A percentile compares a stretch with the other conserved stretches of the same genome.
phyloP scores from a whole-genome alignment of 2,329 filamentous ascomycete species.

The Fusarium mexicanum region DNA sequence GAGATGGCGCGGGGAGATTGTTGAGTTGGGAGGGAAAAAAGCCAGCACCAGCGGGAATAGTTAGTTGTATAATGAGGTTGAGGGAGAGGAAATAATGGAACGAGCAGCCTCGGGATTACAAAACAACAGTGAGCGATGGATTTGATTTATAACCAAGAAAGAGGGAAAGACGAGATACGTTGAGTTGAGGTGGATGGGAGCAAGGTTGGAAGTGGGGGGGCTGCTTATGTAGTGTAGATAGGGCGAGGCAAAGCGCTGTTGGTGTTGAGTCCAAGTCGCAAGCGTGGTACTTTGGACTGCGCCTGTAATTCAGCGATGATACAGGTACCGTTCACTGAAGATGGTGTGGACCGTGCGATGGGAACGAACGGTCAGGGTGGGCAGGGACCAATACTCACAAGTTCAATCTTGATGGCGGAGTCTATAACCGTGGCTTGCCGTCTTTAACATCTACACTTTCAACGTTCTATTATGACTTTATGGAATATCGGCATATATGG shows the following conservation, averaged over 20 bases:
- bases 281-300: slow-evolving; percentile 8
- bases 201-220: slow-evolving; percentile 33
- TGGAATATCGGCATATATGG: background rate
- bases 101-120: slow-evolving; percentile 5
- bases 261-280: slow-evolving; percentile 30
- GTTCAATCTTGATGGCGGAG: background rate
- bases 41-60: background rate
- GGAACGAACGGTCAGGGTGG: slow-evolving; percentile 34
- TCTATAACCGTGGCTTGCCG: slow-evolving; percentile 22
- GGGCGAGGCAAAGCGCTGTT: slow-evolving; percentile 21
- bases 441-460: background rate
- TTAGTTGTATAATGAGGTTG: background rate
- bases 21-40: slow-evolving; percentile 10
- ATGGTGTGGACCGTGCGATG: slow-evolving; percentile 29
- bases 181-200: slow-evolving; percentile 11
- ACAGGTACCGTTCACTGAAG: slow-evolving; percentile 10
- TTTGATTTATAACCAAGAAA: slow-evolving; percentile 7
- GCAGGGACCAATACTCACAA: slow-evolving; percentile 16
- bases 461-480: background rate
- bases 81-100: background rate
- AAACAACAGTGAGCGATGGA: slow-evolving; percentile 14
- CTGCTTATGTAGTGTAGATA: slow-evolving; percentile 14
- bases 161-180: background rate
- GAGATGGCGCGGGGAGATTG: slow-evolving; percentile 32
- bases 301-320: background rate